Conservation (phyloP, 148 eudicot genomes). For the Camellia sinensis region DNA sequence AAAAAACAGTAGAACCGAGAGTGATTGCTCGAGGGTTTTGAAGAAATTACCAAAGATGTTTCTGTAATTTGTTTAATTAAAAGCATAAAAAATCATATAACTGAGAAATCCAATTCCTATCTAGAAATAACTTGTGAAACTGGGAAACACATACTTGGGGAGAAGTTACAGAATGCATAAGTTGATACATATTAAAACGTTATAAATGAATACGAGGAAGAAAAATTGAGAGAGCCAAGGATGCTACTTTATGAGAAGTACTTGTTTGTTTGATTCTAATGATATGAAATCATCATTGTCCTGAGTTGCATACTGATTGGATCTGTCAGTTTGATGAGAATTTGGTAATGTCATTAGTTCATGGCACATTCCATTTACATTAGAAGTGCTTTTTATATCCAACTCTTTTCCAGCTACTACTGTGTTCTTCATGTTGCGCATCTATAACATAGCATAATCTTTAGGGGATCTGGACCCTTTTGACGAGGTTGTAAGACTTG, state of each 20-base stretch:
- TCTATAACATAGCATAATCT: constrained; percentile 40
- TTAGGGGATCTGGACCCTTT: neutral
- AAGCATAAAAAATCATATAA: neutral
- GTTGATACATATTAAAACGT: neutral
- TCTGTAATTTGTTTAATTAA: constrained; percentile 5
- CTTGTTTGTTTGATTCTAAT: constrained; percentile 85
- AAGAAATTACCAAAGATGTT: neutral
- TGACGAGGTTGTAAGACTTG: too few species aligned
- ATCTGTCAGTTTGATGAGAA: constrained; percentile 48
- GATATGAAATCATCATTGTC: constrained; percentile 79
- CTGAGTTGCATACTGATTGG: constrained; percentile 50
- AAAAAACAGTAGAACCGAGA: neutral
- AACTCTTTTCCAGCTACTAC: constrained; percentile 52
- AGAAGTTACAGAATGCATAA: neutral
- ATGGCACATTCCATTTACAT: constrained; percentile 47
- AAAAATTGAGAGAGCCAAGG: neutral
- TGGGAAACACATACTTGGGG: neutral
- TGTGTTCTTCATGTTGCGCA: constrained; percentile 67
- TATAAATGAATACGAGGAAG: neutral
- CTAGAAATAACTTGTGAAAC: neutral
- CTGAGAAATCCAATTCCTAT: neutral
- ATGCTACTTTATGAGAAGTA: constrained; percentile 72
- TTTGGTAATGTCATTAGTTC: constrained; percentile 77
- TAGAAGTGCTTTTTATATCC: constrained; percentile 52
- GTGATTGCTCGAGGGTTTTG: neutral